Base-by-base conservation (phyloP, 257 asterid species). In the Apocynum venetum region DNA sequence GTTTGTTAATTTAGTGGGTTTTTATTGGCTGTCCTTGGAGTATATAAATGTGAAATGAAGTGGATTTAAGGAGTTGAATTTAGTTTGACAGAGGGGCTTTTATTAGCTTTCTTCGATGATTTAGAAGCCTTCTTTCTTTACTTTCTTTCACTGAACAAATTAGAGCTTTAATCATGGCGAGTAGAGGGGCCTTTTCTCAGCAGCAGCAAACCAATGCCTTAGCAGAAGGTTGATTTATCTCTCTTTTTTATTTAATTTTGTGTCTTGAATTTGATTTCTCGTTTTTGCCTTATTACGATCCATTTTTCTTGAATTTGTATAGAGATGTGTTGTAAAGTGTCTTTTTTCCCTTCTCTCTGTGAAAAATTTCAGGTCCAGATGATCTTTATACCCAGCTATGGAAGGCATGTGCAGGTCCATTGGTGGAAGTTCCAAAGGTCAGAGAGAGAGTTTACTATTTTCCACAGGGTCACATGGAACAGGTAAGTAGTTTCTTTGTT, bases 381-480 rank as follows among this genome's bases (percentile, higher is more conserved):
- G 86, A 84, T 19, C 60, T 96, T 85, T 91, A 87, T 79, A 87
- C 68, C 20, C 97, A 90, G 85, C 79, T 91, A 68, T 96, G 99
- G 99, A 90, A 86, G 89, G 94, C 90, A 20, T 96, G 99, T 82
- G 99, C 99, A 67, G 99, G 99, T 73, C 97, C 98, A 44, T 78
- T 96, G 86, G 98, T 93, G 71, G 97, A 93, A 85, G 87, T 96
- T 76, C 98, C 99, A 40, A 93, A 80, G 81, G 77, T n/a, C 67
- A 77, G 70, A 47, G 98, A 96, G 74, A 90, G 84, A 60, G 98
- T 96, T 74, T 96, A 86, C 81, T 96, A 96, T 85, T 96, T 96
- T 52, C 98, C 98, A 25, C 99, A 96, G 80, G 99, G 99, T n/a
- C 99, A 90, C 82, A 93, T 96, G 97, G 99, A 96, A 64, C 99